A percentile compares a stretch with the other conserved stretches of the same genome.
Conservation (phyloP, 805 yeast genomes). For the Candida succiphila region DNA sequence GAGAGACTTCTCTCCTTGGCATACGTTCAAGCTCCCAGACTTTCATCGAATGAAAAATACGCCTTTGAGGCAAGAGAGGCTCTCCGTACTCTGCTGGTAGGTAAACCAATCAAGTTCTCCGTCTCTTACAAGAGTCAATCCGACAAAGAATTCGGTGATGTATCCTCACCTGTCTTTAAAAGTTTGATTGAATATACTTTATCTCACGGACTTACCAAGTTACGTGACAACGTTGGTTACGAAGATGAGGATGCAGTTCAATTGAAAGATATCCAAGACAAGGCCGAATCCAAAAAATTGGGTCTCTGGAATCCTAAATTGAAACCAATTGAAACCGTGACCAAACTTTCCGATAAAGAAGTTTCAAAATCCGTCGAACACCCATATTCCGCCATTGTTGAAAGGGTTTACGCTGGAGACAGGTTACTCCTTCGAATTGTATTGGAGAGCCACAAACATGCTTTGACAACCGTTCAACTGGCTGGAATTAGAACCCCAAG, state of each 20-base stretch:
- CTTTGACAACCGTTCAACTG: conserved; percentile 47
- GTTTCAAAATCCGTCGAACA: conserved; percentile 24
- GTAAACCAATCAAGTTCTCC: conserved; percentile 52
- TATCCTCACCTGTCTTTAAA: conserved; percentile 50
- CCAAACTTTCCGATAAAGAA: conserved; percentile 22
- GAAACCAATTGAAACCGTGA: conserved; percentile 14
- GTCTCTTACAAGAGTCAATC: conserved; percentile 43
- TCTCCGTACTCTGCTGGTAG: conserved; percentile 51
- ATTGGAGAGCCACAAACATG: conserved; percentile 39
- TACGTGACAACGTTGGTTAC: conserved; percentile 39
- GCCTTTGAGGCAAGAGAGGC: conserved; percentile 54
- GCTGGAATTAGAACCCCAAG: conserved; percentile 74
- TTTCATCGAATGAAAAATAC: conserved; percentile 31
- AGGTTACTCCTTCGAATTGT: conserved; percentile 53
- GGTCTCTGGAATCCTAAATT: conserved; percentile 45
- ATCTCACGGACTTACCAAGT: conserved; percentile 50
- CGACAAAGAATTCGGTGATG: conserved; percentile 65
- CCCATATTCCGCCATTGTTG: conserved; percentile 55
- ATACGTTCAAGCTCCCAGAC: conserved; percentile 48
- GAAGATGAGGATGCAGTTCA: conserved; percentile 26
- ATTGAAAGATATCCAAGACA: conserved; percentile 31
- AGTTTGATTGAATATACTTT: conserved; percentile 50
- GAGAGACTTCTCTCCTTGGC: conserved; percentile 61
- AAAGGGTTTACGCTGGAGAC: conserved; percentile 72
- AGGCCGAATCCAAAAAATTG: conserved; percentile 36